These are phyloP conservation scores for Akanthomyces uredinophilus DNA, from an alignment of 2,329 filamentous ascomycete genomes.

Conservation along the genomic window DNA sequence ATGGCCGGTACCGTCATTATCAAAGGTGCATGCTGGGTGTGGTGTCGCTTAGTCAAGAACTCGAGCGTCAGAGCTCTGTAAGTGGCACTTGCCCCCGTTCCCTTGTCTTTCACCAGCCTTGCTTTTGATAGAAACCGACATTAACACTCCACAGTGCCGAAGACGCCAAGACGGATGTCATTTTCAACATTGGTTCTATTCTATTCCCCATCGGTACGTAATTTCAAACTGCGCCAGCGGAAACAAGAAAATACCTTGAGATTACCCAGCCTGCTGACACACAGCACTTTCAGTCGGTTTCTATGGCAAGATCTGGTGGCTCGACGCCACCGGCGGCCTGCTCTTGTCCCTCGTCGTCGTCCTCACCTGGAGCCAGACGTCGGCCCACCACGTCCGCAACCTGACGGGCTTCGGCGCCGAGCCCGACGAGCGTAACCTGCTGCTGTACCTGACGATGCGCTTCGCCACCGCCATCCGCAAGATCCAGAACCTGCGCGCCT, in stretches of 20 bases:
- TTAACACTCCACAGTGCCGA: constrained; percentile 34
- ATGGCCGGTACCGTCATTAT: constrained; percentile 79
- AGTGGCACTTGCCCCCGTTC: constrained; percentile 24
- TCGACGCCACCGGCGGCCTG: constrained; percentile 74
- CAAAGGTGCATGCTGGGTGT: constrained; percentile 79
- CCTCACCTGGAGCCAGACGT: constrained; percentile 70
- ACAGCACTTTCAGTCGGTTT: constrained; percentile 52
- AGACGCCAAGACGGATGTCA: constrained; percentile 64
- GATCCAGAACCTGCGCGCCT: constrained; percentile 80
- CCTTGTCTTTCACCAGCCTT: background rate
- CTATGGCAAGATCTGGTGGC: constrained; percentile 75
- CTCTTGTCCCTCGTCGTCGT: constrained; percentile 76
- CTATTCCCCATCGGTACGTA: constrained; percentile 67
- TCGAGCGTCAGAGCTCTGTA: constrained; percentile 76
- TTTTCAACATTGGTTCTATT: constrained; percentile 88
- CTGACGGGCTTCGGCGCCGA: constrained; percentile 73
- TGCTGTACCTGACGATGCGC: constrained; percentile 89
- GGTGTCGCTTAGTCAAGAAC: constrained; percentile 81
- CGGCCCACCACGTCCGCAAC: constrained; percentile 72
- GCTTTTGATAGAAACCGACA: constrained; percentile 17
- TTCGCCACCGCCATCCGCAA: constrained; percentile 83
- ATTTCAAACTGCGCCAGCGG: background rate
- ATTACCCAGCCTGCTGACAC: background rate
- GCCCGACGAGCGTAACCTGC: constrained; percentile 75
- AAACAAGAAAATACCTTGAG: background rate